Evolutionary conservation across 768 basidiomycete genomes (phyloP), one percentile per base, ranked within the genome.

Genomic region (Agaricus blazei): DNA sequence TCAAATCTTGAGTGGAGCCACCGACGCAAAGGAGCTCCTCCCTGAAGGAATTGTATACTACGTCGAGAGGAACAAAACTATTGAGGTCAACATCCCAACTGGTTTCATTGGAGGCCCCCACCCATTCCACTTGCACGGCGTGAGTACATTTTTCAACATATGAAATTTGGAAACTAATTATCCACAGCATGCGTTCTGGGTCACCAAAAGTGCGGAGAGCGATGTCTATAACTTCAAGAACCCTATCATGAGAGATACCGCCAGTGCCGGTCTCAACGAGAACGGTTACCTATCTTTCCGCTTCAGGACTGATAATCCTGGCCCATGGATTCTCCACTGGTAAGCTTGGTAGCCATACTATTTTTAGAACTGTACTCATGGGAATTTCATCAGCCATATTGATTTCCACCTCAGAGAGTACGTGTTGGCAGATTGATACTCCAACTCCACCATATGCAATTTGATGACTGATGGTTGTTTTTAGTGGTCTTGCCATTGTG

Each of bases 1-100:
- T 14, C 84, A 85, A 59, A 79, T 84, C 38, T 62, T 85, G 36
- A 82, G 78, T 48, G 84, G 84, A 0, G 76, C 76, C 4, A 67
- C 66, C 34, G 68, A 71, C 11, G 73, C 83, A 0, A 62, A 70
- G 19, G 71, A 79, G 1, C 68, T 86, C 15, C 66, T 84, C 28
- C 84, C 82, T 0, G 19, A 53, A 0, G 82, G 80, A 3, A 71
- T 70, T 12, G 68, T 84, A 6, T 79, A 77, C 59, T 59, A 67
- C 7, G 66, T 85, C 15, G 76, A 78, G 0, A 67, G 64, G 7
- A 76, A 81, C 59, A 68, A 70, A 48, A 65, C 74, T 61, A 59
- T 75, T 64, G 50, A 75, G 8, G 64, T 75, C 1, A 62, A 63
- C 1, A 61, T 70, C 19, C 66, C 64, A 2, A 64, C 56, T 19